These are phyloP conservation scores for Paracorniculantispora psalliotae DNA, from an alignment of 2,329 filamentous ascomycete genomes.

Conservation along the genomic window DNA sequence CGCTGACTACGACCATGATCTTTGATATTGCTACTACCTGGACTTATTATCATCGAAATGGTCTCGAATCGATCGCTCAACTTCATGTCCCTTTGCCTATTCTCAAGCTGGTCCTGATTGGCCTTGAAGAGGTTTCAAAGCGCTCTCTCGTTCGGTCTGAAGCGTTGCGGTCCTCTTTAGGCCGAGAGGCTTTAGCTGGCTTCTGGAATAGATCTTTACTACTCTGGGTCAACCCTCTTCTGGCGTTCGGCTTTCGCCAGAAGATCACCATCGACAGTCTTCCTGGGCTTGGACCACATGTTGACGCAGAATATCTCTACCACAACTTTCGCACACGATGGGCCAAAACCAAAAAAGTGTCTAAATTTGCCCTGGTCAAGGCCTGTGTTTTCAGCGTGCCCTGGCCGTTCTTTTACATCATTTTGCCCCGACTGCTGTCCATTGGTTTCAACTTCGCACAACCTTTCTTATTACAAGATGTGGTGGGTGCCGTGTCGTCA, in stretches of 20 bases:
- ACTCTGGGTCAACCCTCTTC: background rate
- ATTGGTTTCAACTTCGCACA: constrained; percentile 10
- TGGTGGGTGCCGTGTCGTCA: background rate
- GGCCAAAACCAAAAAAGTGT: background rate
- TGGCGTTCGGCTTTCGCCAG: background rate
- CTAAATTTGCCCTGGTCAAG: background rate
- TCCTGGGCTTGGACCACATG: background rate
- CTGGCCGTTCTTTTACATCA: background rate
- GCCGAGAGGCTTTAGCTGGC: constrained; percentile 19
- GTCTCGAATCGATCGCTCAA: constrained; percentile 19
- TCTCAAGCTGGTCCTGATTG: constrained; percentile 24
- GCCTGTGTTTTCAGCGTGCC: background rate
- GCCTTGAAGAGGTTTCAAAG: constrained; percentile 30
- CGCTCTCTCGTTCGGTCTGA: background rate
- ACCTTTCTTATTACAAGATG: constrained; percentile 4
- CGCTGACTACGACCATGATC: constrained; percentile 27
- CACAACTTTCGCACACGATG: background rate
- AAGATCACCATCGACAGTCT: background rate
- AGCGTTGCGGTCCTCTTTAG: constrained; percentile 7
- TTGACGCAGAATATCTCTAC: background rate
- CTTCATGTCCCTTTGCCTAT: constrained; percentile 23
- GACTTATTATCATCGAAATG: constrained; percentile 28
- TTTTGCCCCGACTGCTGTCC: background rate
- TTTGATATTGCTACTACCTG: constrained; percentile 28
- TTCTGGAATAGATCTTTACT: constrained; percentile 16